Evolutionary conservation across 192 early-diverging fungal genomes (phyloP), one percentile per base, ranked within the genome.

Genomic region (Coemansia asiatica): DNA sequence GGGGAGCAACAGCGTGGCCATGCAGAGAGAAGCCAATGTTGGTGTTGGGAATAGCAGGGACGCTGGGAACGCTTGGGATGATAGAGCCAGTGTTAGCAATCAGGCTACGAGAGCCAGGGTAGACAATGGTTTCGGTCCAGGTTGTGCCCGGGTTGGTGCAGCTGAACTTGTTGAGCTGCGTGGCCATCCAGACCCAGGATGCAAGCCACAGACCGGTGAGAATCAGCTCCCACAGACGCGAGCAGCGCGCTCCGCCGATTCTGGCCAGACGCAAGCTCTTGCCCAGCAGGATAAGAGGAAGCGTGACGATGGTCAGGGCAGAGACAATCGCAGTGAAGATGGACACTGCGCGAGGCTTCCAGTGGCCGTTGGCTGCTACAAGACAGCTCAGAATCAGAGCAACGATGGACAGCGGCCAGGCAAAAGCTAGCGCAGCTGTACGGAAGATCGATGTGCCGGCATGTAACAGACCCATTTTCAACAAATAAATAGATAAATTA

Each of bases 121-220:
- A 22, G 61, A 51, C 15, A n/a, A 23, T 47, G 4, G 2, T 8
- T 21, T 60, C 40, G 31, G 46, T 60, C 8, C 33, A 51, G 35
- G 60, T 51, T 18, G 6, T 47, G 21, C 27, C 53, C 2, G 64
- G 78, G 21, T 62, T 63, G 28, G 13, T 60, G 70, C 79, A 75
- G 18, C 61, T 61, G 79, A 81, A 75, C 73, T 75, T 81, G 73
- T 75, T 81, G 25, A 81, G 64, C 64, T 81, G 79, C 1, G 66
- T 75, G 28, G 73, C 79, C 48, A 75, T 68, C 79, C 79, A 81
- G 46, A 75, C 79, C 79, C 73, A 81, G 23, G 79, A 75, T 0
- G 73, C 66, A 23, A 81, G 70, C 79, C 79, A 81, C 53, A 81
- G 46, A 2, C 63, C 73, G 19, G 79, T 69, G 46, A 81, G 72